Base-by-base conservation (phyloP, 2,329 filamentous ascomycete species). In the Apiospora aurea region DNA sequence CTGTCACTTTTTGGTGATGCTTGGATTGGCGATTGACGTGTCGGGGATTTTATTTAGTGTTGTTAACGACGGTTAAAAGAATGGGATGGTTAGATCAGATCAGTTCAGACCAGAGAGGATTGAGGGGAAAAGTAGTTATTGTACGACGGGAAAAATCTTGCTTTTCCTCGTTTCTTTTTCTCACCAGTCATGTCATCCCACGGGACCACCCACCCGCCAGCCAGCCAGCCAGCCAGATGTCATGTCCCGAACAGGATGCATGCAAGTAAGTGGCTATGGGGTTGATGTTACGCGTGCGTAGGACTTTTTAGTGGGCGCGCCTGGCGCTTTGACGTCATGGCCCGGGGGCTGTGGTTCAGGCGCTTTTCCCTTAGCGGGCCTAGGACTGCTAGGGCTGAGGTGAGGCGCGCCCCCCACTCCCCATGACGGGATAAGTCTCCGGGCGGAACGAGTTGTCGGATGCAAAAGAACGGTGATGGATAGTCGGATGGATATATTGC, bases 281-380 rank as follows among this genome's bases (percentile, higher is more conserved):
- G 26, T 1, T 1, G 26, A 29, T 57, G 29, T 53, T 5, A 2
- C 13, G 4, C 13, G 10, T 16, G 4, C 13, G n/a, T 38, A 61
- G 53, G 44, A 21, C 53, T 18, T 21, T 51, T 51, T 11, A 18
- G 29, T 10, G 57, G 34, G 34, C 34, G 21, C 21, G 34, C 8
- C 57, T 64, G 4, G 18, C 8, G 53, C 29, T 24, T 64, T 64
- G 57, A 64, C 57, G 57, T 64, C 57, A 64, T 64, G 57, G 53
- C 29, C 34, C 57, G 57, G 57, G 57, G 18, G 34, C 34, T 64
- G 34, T 41, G 34, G 57, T 41, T 64, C 34, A 41, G 57, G 57
- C 57, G 57, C 57, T 64, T 64, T 14, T 18, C 10, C 21, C 14
- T 14, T 64, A 64, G 57, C 34, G 57, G 53, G 18, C 57, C 57